Base-by-base conservation (phyloP, 2,329 filamentous ascomycete species). In the Aspergillus pseudoviridinutans region DNA sequence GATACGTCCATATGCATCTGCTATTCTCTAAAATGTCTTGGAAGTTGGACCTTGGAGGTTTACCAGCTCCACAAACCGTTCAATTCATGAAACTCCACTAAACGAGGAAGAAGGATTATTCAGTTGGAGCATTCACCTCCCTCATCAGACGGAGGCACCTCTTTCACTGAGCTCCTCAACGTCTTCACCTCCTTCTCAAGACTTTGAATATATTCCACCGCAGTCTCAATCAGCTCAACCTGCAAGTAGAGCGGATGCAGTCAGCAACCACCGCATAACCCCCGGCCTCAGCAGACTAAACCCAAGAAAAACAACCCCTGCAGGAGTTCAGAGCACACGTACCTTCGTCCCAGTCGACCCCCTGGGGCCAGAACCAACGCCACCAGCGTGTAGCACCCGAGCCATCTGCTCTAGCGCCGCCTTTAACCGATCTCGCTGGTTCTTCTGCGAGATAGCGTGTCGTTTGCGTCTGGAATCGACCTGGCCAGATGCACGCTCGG, bases 151-250 rank as follows among this genome's bases (percentile, higher is more conserved):
- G 2, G 24, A 20, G 20, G 8, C 12, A 17, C 29, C 29, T 22
- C 20, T 7, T 35, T 27, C 14, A 51, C 20, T 38, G 17, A 22
- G 10, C 35, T 32, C 46, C 38, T 29, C 35, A 14, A 22, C 27
- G 7, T 27, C n/a, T 22, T 35, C 14, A 62, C 27, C 27, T 58
- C 50, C 17, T 44, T 44, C 46, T 62, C 58, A 22, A 62, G 49
- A 3, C 28, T 22, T 20, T 56, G 55, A 22, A 62, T 62, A 49
- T 62, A 62, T 10, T 55, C 58, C n/a, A 60, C 56, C 10, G 60
- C 55, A 3, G 60, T 52, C n/a, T 62, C 60, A 6, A 62, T 20
- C 29, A 62, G 27, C 17, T 62, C 60, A 22, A 58, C 58, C 60
- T 62, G 38, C 32, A 44, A 9, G 22, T 44, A 44, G 10, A 25